phyloP scores from a whole-genome alignment of 345 rosid genomes.

The Microthlaspi erraticum region DNA sequence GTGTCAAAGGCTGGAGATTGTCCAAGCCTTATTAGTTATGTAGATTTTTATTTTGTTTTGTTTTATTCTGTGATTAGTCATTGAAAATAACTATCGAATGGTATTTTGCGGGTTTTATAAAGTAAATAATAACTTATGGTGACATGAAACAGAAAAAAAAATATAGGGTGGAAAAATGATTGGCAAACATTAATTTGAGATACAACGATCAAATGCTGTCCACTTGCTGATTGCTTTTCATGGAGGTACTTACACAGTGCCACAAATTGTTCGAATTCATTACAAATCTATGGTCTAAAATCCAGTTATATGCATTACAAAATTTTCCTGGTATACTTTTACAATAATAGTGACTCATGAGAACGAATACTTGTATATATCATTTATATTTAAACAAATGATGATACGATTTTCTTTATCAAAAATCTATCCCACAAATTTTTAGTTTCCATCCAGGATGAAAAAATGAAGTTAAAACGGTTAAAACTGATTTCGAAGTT shows the following conservation, averaged over 20 bases:
- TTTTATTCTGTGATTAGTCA: not conserved
- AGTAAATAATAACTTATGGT: conserved; percentile 16
- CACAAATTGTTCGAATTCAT: conserved; percentile 33
- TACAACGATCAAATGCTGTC: conserved; percentile 26
- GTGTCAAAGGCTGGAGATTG: no score
- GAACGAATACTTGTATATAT: conserved; percentile 21
- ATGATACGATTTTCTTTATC: not conserved
- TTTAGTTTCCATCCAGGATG: not conserved
- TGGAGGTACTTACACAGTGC: conserved; percentile 31
- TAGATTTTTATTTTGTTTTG: not conserved
- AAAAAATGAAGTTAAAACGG: no score
- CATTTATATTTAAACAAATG: not conserved
- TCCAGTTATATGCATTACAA: conserved; percentile 17
- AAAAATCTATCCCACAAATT: not conserved
- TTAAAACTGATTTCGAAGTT: no score
- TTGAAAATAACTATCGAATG: not conserved
- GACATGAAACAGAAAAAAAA: conserved; percentile 5
- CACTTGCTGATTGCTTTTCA: conserved; percentile 38
- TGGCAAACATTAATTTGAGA: conserved; percentile 39
- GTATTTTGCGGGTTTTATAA: not conserved
- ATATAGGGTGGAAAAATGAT: conserved; percentile 26
- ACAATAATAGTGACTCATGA: conserved; percentile 6
- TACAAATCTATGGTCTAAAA: conserved; percentile 1
- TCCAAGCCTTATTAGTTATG: no score
- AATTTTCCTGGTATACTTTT: conserved; percentile 10